Percentiles rank a stretch among this genome's conserved stretches.
phyloP scores from a whole-genome alignment of 768 basidiomycete genomes.

The Antrodiella citrinella region DNA sequence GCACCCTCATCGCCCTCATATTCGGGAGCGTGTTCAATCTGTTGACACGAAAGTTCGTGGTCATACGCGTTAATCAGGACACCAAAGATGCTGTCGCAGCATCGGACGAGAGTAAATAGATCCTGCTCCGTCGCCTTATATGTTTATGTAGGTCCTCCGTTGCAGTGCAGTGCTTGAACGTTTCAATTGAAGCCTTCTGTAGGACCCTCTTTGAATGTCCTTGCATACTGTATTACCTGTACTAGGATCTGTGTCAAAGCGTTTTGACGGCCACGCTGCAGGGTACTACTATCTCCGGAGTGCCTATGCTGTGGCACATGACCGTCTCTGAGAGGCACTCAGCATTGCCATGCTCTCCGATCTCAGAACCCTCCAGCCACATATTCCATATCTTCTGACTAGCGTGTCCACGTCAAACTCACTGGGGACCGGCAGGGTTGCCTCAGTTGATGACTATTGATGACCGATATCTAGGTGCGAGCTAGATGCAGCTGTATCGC shows the following conservation, averaged over 20 bases:
- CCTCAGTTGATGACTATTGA: too few relatives aligned
- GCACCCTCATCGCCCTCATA: slow-evolving; percentile 83
- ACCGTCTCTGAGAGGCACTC: too few relatives aligned
- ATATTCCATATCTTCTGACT: neutral
- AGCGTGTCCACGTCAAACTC: neutral
- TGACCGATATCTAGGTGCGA: neutral
- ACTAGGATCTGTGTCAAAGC: neutral
- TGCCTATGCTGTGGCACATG: neutral
- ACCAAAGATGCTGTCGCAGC: neutral
- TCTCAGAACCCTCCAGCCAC: neutral
- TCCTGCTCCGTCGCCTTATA: neutral
- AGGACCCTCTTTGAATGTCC: neutral
- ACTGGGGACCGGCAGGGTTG: neutral
- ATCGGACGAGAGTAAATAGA: neutral
- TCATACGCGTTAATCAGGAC: slow-evolving; percentile 26
- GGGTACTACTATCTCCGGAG: neutral
- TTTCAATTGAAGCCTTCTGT: neutral
- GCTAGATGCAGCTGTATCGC: neutral
- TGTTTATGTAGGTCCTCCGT: neutral
- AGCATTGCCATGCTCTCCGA: too few relatives aligned
- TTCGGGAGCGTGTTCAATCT: slow-evolving; percentile 91
- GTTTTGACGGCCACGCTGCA: neutral
- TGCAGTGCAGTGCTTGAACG: neutral
- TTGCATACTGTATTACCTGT: neutral
- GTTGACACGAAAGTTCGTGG: slow-evolving; percentile 74